These are phyloP conservation scores for Podila clonocystis DNA, from an alignment of 192 early-diverging fungal genomes.

Conservation along the genomic window DNA sequence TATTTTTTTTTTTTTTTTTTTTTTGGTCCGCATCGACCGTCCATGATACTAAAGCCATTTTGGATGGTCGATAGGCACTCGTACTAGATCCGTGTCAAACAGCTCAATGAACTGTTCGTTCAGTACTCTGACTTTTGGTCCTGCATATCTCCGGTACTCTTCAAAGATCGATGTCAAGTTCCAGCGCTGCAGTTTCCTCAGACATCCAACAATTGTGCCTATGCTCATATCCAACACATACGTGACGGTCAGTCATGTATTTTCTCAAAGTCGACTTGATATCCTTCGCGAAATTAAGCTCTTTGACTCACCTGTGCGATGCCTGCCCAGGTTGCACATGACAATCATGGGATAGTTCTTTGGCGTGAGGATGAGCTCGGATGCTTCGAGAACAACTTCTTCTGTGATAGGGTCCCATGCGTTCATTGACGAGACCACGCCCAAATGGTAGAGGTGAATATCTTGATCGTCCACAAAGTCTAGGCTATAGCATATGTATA, in stretches of 20 bases:
- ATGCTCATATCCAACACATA: neutral
- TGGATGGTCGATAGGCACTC: conserved; percentile 76
- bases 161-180: conserved; percentile 99
- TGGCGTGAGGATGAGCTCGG: conserved; percentile 88
- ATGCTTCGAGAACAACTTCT: conserved; percentile 92
- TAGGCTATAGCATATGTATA: conserved; percentile 54
- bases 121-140: conserved; percentile 95
- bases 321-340: conserved; percentile 98
- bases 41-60: conserved; percentile 74
- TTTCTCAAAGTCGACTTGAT: too few species aligned
- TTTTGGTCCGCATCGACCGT: neutral
- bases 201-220: conserved; percentile 97
- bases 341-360: conserved; percentile 94
- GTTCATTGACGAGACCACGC: conserved; percentile 83
- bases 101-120: conserved; percentile 97
- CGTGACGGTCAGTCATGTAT: neutral
- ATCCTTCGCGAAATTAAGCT: neutral
- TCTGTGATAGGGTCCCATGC: conserved; percentile 99
- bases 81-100: conserved; percentile 97
- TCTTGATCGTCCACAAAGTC: conserved; percentile 99
- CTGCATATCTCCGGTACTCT: conserved; percentile 95
- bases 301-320: conserved; percentile 81
- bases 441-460: conserved; percentile 91
- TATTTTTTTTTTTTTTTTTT: neutral
- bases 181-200: conserved; percentile 98